Base-by-base conservation (phyloP, 2,329 filamentous ascomycete species). In the Phyllosticta ampelicida region DNA sequence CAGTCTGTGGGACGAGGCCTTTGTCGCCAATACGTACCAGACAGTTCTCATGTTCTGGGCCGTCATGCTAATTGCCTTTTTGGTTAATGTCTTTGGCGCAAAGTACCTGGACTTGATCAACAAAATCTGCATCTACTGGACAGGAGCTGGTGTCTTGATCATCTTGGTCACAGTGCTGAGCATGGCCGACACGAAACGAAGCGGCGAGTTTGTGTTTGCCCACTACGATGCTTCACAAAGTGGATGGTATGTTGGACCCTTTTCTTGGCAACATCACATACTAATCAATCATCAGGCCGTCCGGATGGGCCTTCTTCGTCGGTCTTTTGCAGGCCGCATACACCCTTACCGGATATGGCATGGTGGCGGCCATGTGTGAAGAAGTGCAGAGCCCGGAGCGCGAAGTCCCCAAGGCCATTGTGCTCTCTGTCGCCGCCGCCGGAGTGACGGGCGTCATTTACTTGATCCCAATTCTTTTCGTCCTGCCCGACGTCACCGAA, bases 81-180 rank as follows among this genome's bases (percentile, higher is more conserved):
- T 77, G 9, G 76, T 87, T 54, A 89, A 88, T 66, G 78, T 84
- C 20, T 88, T 87, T 64, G 78, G 77, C 0, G 77, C 82, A 5
- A 80, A 77, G 56, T 81, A 80, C 62, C 71, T 89, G 53, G 84
- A 87, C 66, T 63, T 86, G 56, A 85, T 89, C 67, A 88, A 88
- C 67, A 87, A 86, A 64, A 70, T 87, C 52, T 88, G 86, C 68
- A 87, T 88, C 56, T 86, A 82, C 67, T 89, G 86, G 86, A 89
- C 86, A 0, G 80, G 74, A 0, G 77, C 78, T 0, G 84, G 81
- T 49, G 84, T 87, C 3, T 61, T 88, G 54, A 85, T 89, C 51
- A 88, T 90, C 50, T 71, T 90, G 63, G 77, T 87, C 44, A 81
- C 80, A 0, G 66, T 86, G n/a, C 70, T 86, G 53, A 74, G 71